These are phyloP conservation scores for Cordyceps cateniannulata DNA, from an alignment of 2,329 filamentous ascomycete genomes.

Conservation along the genomic window DNA sequence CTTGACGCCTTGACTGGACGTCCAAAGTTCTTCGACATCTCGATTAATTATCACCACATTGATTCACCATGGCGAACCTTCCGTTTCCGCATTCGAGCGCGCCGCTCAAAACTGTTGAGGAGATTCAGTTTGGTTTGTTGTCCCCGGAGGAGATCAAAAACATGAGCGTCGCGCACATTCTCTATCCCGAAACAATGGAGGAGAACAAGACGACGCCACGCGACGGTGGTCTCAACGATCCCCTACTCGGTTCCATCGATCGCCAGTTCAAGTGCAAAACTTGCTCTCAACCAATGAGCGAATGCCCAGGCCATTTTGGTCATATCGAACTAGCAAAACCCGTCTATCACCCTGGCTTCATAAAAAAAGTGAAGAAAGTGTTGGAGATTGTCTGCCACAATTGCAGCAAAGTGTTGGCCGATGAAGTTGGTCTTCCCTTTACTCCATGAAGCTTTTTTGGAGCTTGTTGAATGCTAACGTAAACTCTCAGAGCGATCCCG, in stretches of 20 bases:
- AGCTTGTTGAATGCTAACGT: constrained; percentile 55
- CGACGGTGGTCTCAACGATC: constrained; percentile 88
- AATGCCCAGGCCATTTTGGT: constrained; percentile 96
- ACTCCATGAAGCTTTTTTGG: constrained; percentile 46
- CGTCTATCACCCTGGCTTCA: constrained; percentile 91
- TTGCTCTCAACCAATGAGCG: constrained; percentile 89
- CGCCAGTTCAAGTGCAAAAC: constrained; percentile 93
- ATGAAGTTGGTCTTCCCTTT: constrained; percentile 79
- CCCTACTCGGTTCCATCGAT: constrained; percentile 92
- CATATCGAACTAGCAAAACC: constrained; percentile 97
- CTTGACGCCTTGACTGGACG: constrained; percentile 17
- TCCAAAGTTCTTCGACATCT: constrained; percentile 12
- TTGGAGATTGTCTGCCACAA: constrained; percentile 98
- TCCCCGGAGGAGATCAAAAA: constrained; percentile 98
- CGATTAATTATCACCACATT: constrained; percentile 9
- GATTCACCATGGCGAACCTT: constrained; percentile 78
- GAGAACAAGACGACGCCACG: constrained; percentile 87
- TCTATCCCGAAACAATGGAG: constrained; percentile 99
- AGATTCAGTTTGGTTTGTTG: constrained; percentile 97
- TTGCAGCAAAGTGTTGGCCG: constrained; percentile 94
- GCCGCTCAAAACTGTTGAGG: constrained; percentile 94
- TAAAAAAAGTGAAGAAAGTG: constrained; percentile 99
- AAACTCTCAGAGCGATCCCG: constrained; percentile 66
- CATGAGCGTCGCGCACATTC: constrained; percentile 93
- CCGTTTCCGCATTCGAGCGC: constrained; percentile 87